Evolutionary conservation across 2,329 filamentous ascomycete species (phyloP).

Genomic region (Pseudogymnoascus sp.): DNA sequence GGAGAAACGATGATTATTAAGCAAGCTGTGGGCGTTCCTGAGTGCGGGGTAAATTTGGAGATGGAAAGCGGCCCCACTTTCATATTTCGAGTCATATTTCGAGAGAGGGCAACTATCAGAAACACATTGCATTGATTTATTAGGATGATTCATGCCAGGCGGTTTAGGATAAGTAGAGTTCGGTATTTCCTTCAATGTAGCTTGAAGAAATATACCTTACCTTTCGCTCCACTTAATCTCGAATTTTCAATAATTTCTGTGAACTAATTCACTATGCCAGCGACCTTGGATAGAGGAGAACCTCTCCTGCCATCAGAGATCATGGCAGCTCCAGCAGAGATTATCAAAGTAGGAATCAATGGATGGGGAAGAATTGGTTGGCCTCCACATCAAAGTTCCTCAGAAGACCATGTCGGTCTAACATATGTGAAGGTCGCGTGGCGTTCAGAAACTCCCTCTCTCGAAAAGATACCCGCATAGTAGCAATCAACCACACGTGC

Average conservation of each 20-base stretch:
- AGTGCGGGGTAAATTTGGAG: not conserved
- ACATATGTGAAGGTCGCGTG: constrained; percentile 9
- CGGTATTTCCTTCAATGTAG: not conserved
- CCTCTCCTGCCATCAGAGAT: not conserved
- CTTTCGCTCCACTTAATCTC: not conserved
- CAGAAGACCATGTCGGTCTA: not conserved
- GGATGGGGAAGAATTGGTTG: constrained; percentile 12
- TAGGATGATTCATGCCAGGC: not conserved
- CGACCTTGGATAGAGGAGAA: not conserved
- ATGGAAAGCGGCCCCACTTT: not conserved
- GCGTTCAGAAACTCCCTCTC: constrained; percentile 10
- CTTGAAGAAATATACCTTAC: not conserved
- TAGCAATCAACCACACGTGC: constrained; percentile 13
- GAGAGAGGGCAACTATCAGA: not conserved
- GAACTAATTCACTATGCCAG: not conserved
- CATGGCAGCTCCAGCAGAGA: not conserved
- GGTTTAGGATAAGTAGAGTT: not conserved
- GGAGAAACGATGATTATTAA: not conserved
- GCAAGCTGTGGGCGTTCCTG: not conserved
- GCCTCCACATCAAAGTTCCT: not conserved
- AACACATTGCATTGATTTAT: not conserved
- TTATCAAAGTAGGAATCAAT: constrained; percentile 9
- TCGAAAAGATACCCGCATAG: constrained; percentile 9
- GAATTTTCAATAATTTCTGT: not conserved
- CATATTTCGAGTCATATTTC: too few species aligned